Base-by-base conservation (phyloP, 805 yeast species). In the Barnettozyma botsteinii region DNA sequence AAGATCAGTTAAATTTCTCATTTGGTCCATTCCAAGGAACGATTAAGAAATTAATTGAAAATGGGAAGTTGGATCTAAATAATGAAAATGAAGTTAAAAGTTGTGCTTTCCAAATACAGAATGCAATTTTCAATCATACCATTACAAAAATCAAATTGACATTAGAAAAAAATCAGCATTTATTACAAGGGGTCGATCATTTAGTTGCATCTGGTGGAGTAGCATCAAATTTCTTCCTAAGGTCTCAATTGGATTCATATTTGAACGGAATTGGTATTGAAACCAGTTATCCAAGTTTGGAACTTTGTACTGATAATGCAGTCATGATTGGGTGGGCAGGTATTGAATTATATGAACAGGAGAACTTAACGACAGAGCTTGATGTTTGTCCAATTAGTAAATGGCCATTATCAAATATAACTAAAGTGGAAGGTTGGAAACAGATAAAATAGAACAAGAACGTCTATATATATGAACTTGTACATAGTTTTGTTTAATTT, bases 311-410 rank as follows among this genome's bases (percentile, higher is more conserved):
- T 0, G 98, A 93, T 55, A 93, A 93, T 59, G 95, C 97, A 0
- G 76, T 87, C 2, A 93, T 93, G 98, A 93, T 93, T 38, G 98
- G 96, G 1, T 86, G 94, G 79, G 95, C 98, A 0, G 98, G 97
- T 0, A 85, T 91, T 8, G 96, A 91, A 57, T 62, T 89, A 15
- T 82, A 65, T 55, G 96, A 88, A 56, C 46, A 57, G 3, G 50
- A 56, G 4, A 45, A 48, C 1, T 27, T 62, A 9, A 52, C 69
- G 11, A 74, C 88, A 0, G 72, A 69, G 6, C 51, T 84, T 31
- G 69, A 62, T 10, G 73, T 78, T 3, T 53, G 71, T n/a, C 94
- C 95, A 1, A 65, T 77, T 2, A 66, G 87, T 34, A 85, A 79
- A 60, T 91, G 98, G 98, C 89, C 95, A 2, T 54, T 88, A 43